These are phyloP conservation scores for Calonectria naviculata DNA, from an alignment of 2,329 filamentous ascomycete genomes.

Conservation along the genomic window DNA sequence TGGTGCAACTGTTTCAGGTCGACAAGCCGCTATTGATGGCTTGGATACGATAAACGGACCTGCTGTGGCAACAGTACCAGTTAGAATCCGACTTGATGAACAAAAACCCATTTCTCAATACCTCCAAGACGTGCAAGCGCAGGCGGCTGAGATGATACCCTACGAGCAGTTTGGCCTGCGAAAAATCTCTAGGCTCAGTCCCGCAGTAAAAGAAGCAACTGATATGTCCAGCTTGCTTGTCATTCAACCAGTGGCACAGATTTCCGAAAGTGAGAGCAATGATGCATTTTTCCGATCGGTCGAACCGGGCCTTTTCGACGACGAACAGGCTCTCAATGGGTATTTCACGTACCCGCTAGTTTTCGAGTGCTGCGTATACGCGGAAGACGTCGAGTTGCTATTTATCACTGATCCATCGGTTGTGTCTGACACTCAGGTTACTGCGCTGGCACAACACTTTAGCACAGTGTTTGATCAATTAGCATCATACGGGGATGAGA, in stretches of 20 bases:
- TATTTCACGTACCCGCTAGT: slow-evolving; percentile 9
- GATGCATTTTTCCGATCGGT: neutral
- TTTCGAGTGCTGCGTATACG: neutral
- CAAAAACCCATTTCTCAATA: slow-evolving; percentile 47
- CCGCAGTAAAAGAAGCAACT: slow-evolving; percentile 1
- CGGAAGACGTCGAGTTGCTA: neutral
- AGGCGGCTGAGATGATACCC: slow-evolving; percentile 23
- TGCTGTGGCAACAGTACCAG: slow-evolving; percentile 46
- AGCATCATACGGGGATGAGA: neutral
- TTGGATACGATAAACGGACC: slow-evolving; percentile 35
- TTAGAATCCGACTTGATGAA: slow-evolving; percentile 39
- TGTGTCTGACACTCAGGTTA: neutral
- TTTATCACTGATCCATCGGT: neutral
- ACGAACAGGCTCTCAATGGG: neutral
- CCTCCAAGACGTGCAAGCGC: slow-evolving; percentile 45
- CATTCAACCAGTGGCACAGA: slow-evolving; percentile 7
- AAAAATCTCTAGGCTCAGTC: slow-evolving; percentile 26
- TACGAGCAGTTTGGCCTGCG: slow-evolving; percentile 25
- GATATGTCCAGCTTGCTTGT: slow-evolving; percentile 19
- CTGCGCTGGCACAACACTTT: neutral
- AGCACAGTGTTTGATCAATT: neutral
- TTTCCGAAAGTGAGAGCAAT: neutral
- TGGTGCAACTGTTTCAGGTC: neutral
- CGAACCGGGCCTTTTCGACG: slow-evolving; percentile 19
- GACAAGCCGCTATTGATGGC: slow-evolving; percentile 26